Conservation (phyloP, 495 filamentous ascomycete genomes). For the Glarea lozoyensis region DNA sequence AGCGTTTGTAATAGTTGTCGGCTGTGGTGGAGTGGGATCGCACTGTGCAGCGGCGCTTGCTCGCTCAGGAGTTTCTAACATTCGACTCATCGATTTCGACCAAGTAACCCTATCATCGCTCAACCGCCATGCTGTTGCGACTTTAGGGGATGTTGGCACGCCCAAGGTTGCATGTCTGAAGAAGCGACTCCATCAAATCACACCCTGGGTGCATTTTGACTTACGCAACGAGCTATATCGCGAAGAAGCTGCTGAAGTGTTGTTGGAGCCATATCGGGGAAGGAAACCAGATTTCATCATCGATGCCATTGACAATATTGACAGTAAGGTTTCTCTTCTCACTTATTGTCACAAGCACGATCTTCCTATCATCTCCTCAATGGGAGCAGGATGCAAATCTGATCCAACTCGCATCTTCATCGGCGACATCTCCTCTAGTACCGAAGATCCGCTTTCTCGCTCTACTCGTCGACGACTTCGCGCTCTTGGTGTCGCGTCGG, state of each 20-base stretch:
- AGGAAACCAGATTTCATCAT: conserved; percentile 77
- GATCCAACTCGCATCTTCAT: conserved; percentile 90
- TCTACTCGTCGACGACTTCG: conserved; percentile 73
- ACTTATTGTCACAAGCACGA: conserved; percentile 73
- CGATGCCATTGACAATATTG: conserved; percentile 97
- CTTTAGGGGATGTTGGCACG: conserved; percentile 88
- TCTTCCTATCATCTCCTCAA: conserved; percentile 80
- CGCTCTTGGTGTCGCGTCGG: conserved; percentile 66
- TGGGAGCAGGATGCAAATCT: conserved; percentile 96
- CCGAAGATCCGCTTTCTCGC: conserved; percentile 83
- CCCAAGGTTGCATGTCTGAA: conserved; percentile 83
- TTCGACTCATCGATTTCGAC: conserved; percentile 95
- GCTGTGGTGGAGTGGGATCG: conserved; percentile 90
- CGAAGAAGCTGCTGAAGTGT: conserved; percentile 47
- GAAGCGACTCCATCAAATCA: conserved; percentile 68
- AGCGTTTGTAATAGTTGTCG: conserved; percentile 81
- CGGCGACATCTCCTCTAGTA: conserved; percentile 82
- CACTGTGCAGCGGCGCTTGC: conserved; percentile 81
- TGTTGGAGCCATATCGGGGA: conserved; percentile 40
- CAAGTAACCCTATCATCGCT: conserved; percentile 90
- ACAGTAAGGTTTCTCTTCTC: conserved; percentile 87
- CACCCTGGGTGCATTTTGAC: conserved; percentile 89
- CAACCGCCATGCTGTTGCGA: conserved; percentile 91
- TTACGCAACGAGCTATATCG: conserved; percentile 78
- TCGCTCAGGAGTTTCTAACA: conserved; percentile 75